These are phyloP conservation scores for Talaromyces trachyspermus DNA, from an alignment of 495 filamentous ascomycete species.

Conservation along the genomic window DNA sequence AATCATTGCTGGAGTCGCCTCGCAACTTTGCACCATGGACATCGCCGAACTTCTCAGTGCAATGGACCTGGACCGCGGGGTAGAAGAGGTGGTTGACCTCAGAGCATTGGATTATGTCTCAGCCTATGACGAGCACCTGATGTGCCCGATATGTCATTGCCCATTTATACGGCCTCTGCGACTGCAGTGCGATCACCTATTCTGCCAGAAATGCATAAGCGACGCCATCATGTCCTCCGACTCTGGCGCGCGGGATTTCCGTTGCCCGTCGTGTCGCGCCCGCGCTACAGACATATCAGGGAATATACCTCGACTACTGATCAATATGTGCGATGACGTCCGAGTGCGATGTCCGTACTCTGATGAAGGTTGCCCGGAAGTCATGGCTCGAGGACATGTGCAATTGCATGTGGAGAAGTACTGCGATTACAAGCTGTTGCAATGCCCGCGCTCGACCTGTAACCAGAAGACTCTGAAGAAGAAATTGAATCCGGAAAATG, in stretches of 20 bases:
- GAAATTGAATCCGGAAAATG: slow-evolving; percentile 41
- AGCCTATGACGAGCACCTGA: slow-evolving; percentile 64
- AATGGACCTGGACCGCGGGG: slow-evolving; percentile 23
- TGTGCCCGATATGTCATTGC: slow-evolving; percentile 77
- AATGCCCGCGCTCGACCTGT: slow-evolving; percentile 49
- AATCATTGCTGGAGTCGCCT: too few species aligned
- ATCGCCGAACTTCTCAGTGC: slow-evolving; percentile 4
- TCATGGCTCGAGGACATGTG: slow-evolving; percentile 58
- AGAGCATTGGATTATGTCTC: slow-evolving; percentile 63
- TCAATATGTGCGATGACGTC: slow-evolving; percentile 68
- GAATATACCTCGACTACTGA: slow-evolving; percentile 46
- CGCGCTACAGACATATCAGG: slow-evolving; percentile 28
- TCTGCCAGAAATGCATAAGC: slow-evolving; percentile 66
- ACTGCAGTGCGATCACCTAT: slow-evolving; percentile 66
- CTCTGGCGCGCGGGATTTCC: slow-evolving; percentile 32
- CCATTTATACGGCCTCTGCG: slow-evolving; percentile 67
- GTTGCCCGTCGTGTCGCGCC: slow-evolving; percentile 40
- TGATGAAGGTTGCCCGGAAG: slow-evolving; percentile 53
- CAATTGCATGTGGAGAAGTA: slow-evolving; percentile 68
- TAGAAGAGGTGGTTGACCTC: slow-evolving; percentile 49
- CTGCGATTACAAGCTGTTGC: slow-evolving; percentile 59
- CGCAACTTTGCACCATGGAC: slow-evolving; percentile 9
- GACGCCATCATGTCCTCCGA: slow-evolving; percentile 44
- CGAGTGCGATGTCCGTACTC: slow-evolving; percentile 63
- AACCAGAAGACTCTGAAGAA: slow-evolving; percentile 44